phyloP scores from a whole-genome alignment of 1,139 yeast genomes.

The Hemisphaericaspora lyxosophila region DNA sequence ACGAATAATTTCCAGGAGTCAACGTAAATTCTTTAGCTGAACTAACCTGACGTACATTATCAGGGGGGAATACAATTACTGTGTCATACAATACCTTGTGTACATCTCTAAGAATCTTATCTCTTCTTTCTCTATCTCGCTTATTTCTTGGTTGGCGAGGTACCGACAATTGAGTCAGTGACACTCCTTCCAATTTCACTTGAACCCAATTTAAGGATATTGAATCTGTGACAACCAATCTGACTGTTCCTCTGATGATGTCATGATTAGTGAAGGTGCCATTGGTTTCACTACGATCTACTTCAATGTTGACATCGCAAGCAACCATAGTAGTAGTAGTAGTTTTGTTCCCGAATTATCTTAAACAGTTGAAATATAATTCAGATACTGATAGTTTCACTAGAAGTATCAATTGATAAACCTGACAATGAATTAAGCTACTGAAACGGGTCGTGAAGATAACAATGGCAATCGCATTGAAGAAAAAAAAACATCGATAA shows the following conservation, averaged over 20 bases:
- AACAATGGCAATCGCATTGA: too few relatives aligned
- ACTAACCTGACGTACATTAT: slow-evolving; percentile 48
- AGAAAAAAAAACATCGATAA: too few relatives aligned
- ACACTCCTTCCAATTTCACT: slow-evolving; percentile 60
- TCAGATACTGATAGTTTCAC: too few relatives aligned
- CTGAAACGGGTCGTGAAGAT: too few relatives aligned
- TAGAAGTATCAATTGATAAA: too few relatives aligned
- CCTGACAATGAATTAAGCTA: too few relatives aligned
- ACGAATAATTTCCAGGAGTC: slow-evolving; percentile 58
- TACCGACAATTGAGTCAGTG: slow-evolving; percentile 38
- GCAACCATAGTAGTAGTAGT: slow-evolving; percentile 1
- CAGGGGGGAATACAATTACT: slow-evolving; percentile 60
- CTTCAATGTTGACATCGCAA: slow-evolving; percentile 35
- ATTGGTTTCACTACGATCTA: slow-evolving; percentile 35
- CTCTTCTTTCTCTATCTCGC: slow-evolving; percentile 18
- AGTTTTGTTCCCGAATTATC: too few relatives aligned
- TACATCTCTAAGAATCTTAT: slow-evolving; percentile 37
- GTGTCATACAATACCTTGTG: slow-evolving; percentile 61
- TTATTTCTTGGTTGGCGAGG: slow-evolving; percentile 19
- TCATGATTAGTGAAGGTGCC: slow-evolving; percentile 57
- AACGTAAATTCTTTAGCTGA: slow-evolving; percentile 56
- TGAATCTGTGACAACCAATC: slow-evolving; percentile 44
- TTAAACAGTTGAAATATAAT: too few relatives aligned
- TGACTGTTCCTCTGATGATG: slow-evolving; percentile 47
- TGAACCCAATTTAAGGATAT: slow-evolving; percentile 51